A percentile compares a stretch with the other conserved stretches of the same genome.
These are phyloP conservation scores for Alternaria ventricosa DNA, from an alignment of 2,329 filamentous ascomycete species.

Conservation along the genomic window DNA sequence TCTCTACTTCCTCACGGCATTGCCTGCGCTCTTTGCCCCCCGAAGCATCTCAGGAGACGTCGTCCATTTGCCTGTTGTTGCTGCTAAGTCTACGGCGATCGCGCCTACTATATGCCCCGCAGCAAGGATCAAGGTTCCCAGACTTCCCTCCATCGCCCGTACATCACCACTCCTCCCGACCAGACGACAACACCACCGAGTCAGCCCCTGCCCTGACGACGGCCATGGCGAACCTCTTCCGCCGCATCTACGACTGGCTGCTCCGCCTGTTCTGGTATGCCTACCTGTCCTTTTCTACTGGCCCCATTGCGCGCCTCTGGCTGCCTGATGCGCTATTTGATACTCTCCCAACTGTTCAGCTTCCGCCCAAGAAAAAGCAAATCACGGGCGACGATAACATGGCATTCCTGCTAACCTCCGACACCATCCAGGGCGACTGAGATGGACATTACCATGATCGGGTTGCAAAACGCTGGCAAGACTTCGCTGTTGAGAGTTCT, in stretches of 20 bases:
- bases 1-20: slow-evolving; percentile 16
- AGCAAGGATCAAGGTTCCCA: slow-evolving; percentile 46
- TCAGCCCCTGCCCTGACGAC: slow-evolving; percentile 41
- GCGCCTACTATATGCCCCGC: slow-evolving; percentile 43
- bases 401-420: slow-evolving; percentile 28
- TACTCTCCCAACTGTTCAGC: slow-evolving; percentile 25
- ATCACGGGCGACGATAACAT: slow-evolving; percentile 12
- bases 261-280: slow-evolving; percentile 94
- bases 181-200: slow-evolving; percentile 33
- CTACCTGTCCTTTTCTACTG: slow-evolving; percentile 20
- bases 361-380: slow-evolving; percentile 28
- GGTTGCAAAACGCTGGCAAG: slow-evolving; percentile 97
- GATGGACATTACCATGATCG: slow-evolving; percentile 99
- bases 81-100: slow-evolving; percentile 30
- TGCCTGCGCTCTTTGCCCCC: slow-evolving; percentile 28
- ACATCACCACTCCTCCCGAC: slow-evolving; percentile 34
- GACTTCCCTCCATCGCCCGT: slow-evolving; percentile 37
- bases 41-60: slow-evolving; percentile 20
- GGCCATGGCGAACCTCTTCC: slow-evolving; percentile 87
- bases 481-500: slow-evolving; percentile 92
- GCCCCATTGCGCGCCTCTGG: slow-evolving; percentile 20
- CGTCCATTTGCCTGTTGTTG: slow-evolving; percentile 35
- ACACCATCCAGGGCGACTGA: slow-evolving; percentile 79
- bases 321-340: slow-evolving; percentile 40
- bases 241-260: slow-evolving; percentile 97